Evolutionary conservation across 2,329 filamentous ascomycete species (phyloP).

Genomic region (Diaporthe aspalathi): DNA sequence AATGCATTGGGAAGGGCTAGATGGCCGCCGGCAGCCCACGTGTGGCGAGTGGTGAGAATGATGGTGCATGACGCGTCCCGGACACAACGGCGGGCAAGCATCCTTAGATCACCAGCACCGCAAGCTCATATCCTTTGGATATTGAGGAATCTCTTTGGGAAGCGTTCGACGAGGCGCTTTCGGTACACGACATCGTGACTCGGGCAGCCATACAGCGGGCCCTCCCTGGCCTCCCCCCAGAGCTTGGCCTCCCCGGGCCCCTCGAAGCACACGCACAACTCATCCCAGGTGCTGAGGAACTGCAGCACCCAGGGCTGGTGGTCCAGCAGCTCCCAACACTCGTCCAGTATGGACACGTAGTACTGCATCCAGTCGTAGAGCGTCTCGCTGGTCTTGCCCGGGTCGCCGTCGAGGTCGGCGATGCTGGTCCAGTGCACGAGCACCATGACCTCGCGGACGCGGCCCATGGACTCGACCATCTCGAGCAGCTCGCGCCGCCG

Average conservation of each 20-base stretch:
- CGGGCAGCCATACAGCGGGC: conserved; percentile 38
- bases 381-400: conserved; percentile 30
- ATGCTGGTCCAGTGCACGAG: conserved; percentile 41
- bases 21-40: not conserved
- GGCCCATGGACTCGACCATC: conserved; percentile 39
- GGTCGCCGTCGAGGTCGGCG: conserved; percentile 33
- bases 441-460: conserved; percentile 39
- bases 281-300: conserved; percentile 39
- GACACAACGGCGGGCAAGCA: not conserved
- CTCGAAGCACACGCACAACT: conserved; percentile 38
- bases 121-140: conserved; percentile 35
- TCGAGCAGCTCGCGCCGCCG: conserved; percentile 39
- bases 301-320: conserved; percentile 38
- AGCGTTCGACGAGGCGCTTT: conserved; percentile 38
- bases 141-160: conserved; percentile 37
- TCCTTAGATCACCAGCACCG: conserved; percentile 11
- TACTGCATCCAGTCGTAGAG: conserved; percentile 41
- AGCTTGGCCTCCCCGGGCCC: conserved; percentile 30
- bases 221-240: conserved; percentile 39
- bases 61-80: not conserved
- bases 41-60: too few species aligned
- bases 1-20: not conserved
- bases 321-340: conserved; percentile 39
- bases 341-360: conserved; percentile 38
- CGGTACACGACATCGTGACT: conserved; percentile 38